Base-by-base conservation (phyloP, 352 stramenopile species). In the Globisporangium sylvaticum region DNA sequence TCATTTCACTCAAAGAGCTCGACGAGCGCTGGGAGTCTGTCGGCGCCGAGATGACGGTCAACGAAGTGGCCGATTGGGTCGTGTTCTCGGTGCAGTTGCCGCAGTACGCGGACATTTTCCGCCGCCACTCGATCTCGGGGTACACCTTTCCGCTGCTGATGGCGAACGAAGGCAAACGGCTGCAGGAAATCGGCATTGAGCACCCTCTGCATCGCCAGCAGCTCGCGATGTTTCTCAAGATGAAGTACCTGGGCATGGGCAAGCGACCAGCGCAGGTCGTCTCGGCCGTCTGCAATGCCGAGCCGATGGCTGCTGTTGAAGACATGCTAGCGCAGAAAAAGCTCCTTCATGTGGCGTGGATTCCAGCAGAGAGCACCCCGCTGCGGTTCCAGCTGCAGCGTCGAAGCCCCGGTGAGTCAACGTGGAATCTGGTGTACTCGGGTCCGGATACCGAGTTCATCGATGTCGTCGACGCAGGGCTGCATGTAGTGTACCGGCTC, bases 141-240 rank as follows among this genome's bases (percentile, higher is more conserved):
- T 95, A 95, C 65, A 95, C 85, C 29, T 95, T 95, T 65, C 87
- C 87, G 29, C 67, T 95, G 63, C 72, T 95, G 24, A 95, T 95
- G 87, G 84, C 89, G 25, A 86, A 92, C 25, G 86, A 95, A 37
- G 87, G 85, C 64, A 73, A 67, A 4, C 86, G 83, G 4, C 62
- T 95, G 5, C 66, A 82, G 53, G 85, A 95, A 44, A 87, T 95
- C 59, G 87, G 87, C 24, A 75, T 95, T 18, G 75, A 80, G 1
- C 87, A 78, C 15, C 71, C 87, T 4, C 67, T 95, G 57, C 87
- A 95, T 68, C 85, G 87, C 1, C 84, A 91, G 52, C 87, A 95
- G 52, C 65, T 95, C 32, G 79, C 85, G 9, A 84, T 94, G 73
- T 94, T 95, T 56, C 74, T 95, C 62, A 87, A 92, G 70, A 81